Conservation (phyloP, 108 stramenopile species). For the Hondaea fermentalgiana region DNA sequence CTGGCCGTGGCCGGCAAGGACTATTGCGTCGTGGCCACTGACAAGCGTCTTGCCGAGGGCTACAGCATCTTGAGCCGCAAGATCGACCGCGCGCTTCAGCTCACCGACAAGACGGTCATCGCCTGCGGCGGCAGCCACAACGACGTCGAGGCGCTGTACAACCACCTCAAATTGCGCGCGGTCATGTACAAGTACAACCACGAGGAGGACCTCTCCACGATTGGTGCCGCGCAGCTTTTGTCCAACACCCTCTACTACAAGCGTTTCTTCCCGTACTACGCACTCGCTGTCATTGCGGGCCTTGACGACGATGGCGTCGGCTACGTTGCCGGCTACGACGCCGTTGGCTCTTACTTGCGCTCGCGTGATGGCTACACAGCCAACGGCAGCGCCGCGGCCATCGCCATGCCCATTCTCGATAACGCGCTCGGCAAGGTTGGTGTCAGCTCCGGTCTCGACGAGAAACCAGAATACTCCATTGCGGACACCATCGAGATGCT, state of each 20-base stretch:
- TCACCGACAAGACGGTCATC: constrained; percentile 70
- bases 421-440: constrained; percentile 75
- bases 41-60: constrained; percentile 78
- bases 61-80: constrained; percentile 85
- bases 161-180: constrained; percentile 64
- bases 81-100: constrained; percentile 43
- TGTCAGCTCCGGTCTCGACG: constrained; percentile 70
- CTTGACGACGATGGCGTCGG: constrained; percentile 91
- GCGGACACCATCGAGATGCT: constrained; percentile 86
- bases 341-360: constrained; percentile 71
- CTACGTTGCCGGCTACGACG: constrained; percentile 92
- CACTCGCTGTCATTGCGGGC: constrained; percentile 85
- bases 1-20: constrained; percentile 76
- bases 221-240: constrained; percentile 88
- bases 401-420: constrained; percentile 81
- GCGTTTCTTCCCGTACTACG: constrained; percentile 98
- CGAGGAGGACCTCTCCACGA: constrained; percentile 78
- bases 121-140: constrained; percentile 90
- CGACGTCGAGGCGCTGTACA: constrained; percentile 83
- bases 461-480: constrained; percentile 62
- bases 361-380: constrained; percentile 25
- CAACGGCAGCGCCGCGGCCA: neutral
- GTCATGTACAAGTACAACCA: constrained; percentile 83
- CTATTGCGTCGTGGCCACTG: constrained; percentile 90
- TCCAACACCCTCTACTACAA: constrained; percentile 85